phyloP scores from a whole-genome alignment of 2,329 filamentous ascomycete species.

The Nothophaeocryptopus gaeumannii region DNA sequence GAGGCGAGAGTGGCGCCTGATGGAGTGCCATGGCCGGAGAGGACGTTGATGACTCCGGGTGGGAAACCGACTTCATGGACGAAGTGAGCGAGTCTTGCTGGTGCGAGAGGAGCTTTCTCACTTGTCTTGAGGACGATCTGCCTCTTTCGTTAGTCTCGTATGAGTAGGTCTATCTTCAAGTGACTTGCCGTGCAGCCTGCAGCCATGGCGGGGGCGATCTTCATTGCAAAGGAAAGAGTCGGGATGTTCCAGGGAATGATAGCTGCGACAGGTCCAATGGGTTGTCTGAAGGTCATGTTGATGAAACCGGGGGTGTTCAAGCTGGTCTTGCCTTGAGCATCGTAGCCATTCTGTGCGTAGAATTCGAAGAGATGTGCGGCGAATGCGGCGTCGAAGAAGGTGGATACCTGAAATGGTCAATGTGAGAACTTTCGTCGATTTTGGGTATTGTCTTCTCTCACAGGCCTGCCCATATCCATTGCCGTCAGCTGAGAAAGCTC shows the following conservation, averaged over 20 bases:
- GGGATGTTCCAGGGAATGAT: conserved; percentile 84
- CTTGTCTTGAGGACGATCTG: conserved; percentile 53
- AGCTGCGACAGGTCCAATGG: conserved; percentile 39
- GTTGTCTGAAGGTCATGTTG: conserved; percentile 38
- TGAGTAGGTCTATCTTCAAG: not conserved
- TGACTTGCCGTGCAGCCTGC: conserved; percentile 50
- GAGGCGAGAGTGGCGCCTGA: conserved; percentile 65
- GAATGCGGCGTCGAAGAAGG: conserved; percentile 39
- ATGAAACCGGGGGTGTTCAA: conserved; percentile 50
- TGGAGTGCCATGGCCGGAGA: conserved; percentile 57
- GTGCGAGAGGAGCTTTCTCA: conserved; percentile 52
- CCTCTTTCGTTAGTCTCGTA: not conserved
- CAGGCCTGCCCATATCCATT: conserved; percentile 47
- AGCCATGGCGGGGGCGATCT: conserved; percentile 64
- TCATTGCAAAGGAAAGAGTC: conserved; percentile 71
- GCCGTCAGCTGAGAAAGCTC: conserved; percentile 49
- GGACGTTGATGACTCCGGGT: conserved; percentile 70
- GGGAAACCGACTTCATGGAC: conserved; percentile 67
- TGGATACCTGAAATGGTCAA: conserved; percentile 17
- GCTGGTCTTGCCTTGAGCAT: conserved; percentile 44
- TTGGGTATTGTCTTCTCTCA: conserved; percentile 16
- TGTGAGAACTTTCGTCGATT: not conserved
- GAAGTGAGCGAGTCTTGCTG: conserved; percentile 24
- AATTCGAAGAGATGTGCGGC: conserved; percentile 41
- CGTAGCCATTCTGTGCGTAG: conserved; percentile 45